These are phyloP conservation scores for Erodium trifolium DNA, from an alignment of 441 rosid species.

Conservation along the genomic window DNA sequence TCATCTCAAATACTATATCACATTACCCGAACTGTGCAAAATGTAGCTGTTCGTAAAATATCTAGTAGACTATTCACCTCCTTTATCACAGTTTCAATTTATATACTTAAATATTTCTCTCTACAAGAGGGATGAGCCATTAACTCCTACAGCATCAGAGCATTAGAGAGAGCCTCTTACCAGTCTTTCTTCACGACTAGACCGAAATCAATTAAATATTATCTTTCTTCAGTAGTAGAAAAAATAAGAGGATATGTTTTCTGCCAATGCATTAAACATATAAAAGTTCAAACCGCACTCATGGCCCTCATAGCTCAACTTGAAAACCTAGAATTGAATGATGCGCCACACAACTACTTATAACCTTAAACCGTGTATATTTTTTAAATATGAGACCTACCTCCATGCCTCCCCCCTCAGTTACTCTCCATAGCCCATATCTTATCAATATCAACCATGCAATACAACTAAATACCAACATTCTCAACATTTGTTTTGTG, in stretches of 20 bases:
- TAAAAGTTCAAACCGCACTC: neutral
- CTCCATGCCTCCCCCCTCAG: neutral
- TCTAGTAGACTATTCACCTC: neutral
- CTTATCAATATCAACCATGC: neutral
- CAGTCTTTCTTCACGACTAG: neutral
- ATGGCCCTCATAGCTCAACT: neutral
- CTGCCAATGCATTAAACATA: neutral
- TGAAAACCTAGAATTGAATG: neutral
- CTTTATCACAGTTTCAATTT: neutral
- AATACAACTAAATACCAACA: constrained; percentile 4
- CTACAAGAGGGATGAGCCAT: neutral
- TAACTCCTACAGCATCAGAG: neutral
- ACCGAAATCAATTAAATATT: too few species aligned
- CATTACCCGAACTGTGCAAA: neutral
- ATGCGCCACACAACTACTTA: neutral
- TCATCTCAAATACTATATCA: neutral
- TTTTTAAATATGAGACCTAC: neutral
- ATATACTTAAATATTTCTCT: neutral
- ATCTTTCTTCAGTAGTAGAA: too few species aligned
- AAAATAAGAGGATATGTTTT: neutral
- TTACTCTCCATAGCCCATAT: neutral
- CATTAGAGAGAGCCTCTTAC: neutral
- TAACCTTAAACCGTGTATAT: neutral
- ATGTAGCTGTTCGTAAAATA: neutral
- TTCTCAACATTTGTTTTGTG: neutral